phyloP scores from a whole-genome alignment of 495 filamentous ascomycete genomes.

The Penicillium cataractarum region DNA sequence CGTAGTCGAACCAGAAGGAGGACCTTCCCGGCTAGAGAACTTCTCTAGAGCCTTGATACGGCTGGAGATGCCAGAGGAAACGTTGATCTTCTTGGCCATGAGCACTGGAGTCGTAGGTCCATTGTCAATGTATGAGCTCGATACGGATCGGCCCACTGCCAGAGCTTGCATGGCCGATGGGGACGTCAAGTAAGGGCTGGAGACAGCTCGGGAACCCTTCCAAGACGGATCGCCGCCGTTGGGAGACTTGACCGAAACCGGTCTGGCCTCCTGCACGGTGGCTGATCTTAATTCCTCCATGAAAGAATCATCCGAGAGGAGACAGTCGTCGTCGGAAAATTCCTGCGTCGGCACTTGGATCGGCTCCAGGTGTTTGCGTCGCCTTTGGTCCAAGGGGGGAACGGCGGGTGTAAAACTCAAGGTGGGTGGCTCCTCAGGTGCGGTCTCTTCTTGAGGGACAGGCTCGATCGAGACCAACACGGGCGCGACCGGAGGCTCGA shows the following conservation, averaged over 20 bases:
- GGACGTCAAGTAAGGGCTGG: conserved; percentile 45
- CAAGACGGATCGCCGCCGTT: conserved; percentile 35
- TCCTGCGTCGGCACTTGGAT: conserved; percentile 59
- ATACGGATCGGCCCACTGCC: conserved; percentile 42
- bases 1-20: conserved; percentile 28
- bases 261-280: conserved; percentile 80
- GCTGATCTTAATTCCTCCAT: conserved; percentile 88
- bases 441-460: conserved; percentile 20
- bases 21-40: conserved; percentile 58
- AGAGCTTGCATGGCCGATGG: conserved; percentile 44
- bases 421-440: conserved; percentile 26
- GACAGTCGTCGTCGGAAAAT: conserved; percentile 63
- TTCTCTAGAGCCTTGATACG: conserved; percentile 87
- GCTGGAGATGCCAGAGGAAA: conserved; percentile 86
- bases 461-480: conserved; percentile 23
- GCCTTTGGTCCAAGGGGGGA: conserved; percentile 45
- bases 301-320: conserved; percentile 81
- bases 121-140: conserved; percentile 39
- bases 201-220: conserved; percentile 55
- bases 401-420: conserved; percentile 19
- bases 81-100: conserved; percentile 73
- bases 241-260: conserved; percentile 84
- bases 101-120: conserved; percentile 38
- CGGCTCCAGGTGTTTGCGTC: conserved; percentile 54
- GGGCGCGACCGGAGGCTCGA: conserved; percentile 25